Evolutionary conservation across 78 protist species (phyloP), one percentile per base, ranked within the genome.

Genomic region (Dictyostelium capitatum): DNA sequence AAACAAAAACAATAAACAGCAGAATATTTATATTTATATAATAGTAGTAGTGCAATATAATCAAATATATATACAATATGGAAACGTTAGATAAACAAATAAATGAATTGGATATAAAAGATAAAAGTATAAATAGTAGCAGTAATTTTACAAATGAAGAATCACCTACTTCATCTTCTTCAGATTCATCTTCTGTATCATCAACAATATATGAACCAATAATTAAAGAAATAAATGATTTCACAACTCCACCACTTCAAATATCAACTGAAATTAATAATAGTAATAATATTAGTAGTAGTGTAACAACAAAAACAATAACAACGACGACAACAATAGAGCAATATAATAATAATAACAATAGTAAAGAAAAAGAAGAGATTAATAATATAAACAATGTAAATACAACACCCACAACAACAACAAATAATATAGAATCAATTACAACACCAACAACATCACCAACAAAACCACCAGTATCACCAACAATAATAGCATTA

Each of bases 151-250:
- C 43, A 37, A 37, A 37, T 37, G 43, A 37, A 17, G 75, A 67
- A 32, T 67, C 75, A 67, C 75, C 75, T 30, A 67, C 30, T 6
- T 67, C 75, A 25, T 12, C 48, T 15, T 67, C 75, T 12, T 67
- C 75, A 12, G 41, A 25, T 20, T 25, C 50, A 14, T 67, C 75
- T 6, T 65, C 73, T 4, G 48, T 67, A 12, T 25, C 43, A 67
- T 67, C 75, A 15, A 30, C 75, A 14, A 6, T 67, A 12, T 67
- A 67, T 67, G 48, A 67, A 67, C 75, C 75, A 67, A 67, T 67
- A 30, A 23, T 67, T 30, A 67, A 67, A 67, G 75, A 67, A 32
- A 67, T 67, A 32, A 67, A 67, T 17, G 48, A 67, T 12, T 67
- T 32, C 19, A 67, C 30, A 32, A 67, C 28, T 6, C 75, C 75